Conservation (phyloP, 208 protist genomes). For the Polymyxa betae region DNA sequence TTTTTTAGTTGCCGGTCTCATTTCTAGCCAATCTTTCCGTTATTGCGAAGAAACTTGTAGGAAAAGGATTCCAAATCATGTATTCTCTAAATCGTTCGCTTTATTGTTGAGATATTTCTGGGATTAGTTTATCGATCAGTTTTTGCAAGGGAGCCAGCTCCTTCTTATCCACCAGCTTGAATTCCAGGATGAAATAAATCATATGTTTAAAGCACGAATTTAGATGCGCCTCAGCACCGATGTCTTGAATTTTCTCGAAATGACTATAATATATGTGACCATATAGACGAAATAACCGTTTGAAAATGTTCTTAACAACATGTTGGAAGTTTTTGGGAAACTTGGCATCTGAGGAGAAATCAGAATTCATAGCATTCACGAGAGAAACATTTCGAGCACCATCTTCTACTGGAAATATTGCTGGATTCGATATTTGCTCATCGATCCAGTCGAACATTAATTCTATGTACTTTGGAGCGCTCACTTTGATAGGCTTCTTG, state of each 20-base stretch:
- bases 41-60: background rate
- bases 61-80: background rate
- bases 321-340: constrained; percentile 79
- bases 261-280: constrained; percentile 98
- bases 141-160: constrained; percentile 73
- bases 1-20: no score
- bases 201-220: constrained; percentile 90
- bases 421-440: constrained; percentile 90
- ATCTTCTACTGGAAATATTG: constrained; percentile 89
- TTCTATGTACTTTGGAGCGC: constrained; percentile 94
- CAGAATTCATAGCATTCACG: background rate
- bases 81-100: no score
- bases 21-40: no score
- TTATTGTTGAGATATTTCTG: no score
- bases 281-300: constrained; percentile 96
- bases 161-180: constrained; percentile 73
- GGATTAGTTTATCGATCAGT: constrained; percentile 70
- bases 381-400: constrained; percentile 52
- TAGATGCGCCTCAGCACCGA: constrained; percentile 92
- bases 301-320: constrained; percentile 93
- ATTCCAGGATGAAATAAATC: constrained; percentile 82
- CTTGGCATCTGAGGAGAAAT: constrained; percentile 5
- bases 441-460: constrained; percentile 96
- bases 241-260: constrained; percentile 87
- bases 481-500: constrained; percentile 89